Evolutionary conservation across 768 basidiomycete species (phyloP).

Genomic region (Suillus tomentosus): DNA sequence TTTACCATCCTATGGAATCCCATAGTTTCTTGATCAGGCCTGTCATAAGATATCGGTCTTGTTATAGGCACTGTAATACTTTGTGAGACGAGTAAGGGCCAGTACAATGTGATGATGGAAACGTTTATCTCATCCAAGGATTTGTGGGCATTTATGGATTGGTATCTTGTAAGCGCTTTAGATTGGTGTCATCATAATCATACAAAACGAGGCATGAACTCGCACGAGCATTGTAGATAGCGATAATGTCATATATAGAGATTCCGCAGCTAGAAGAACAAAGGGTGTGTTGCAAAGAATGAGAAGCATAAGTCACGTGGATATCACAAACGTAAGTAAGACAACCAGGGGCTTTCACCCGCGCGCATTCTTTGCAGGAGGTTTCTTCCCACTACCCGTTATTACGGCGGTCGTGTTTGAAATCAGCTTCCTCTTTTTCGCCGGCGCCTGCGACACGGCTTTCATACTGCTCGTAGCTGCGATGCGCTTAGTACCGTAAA

Average conservation of each 20-base stretch:
- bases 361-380: neutral
- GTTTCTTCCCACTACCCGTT: neutral
- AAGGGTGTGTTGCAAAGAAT: neutral
- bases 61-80: neutral
- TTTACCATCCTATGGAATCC: neutral
- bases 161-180: neutral
- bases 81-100: neutral
- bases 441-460: conserved; percentile 13
- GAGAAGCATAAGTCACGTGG: neutral
- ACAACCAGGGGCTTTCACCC: neutral
- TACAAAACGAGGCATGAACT: neutral
- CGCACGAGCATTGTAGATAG: neutral
- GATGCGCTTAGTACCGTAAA: conserved; percentile 34
- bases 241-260: neutral
- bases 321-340: neutral
- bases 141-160: neutral
- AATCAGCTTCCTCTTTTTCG: conserved; percentile 27
- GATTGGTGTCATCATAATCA: neutral
- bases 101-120: neutral
- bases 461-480: conserved; percentile 13
- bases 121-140: neutral
- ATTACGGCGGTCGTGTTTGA: neutral
- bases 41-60: neutral
- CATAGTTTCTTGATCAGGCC: neutral
- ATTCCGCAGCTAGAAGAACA: conserved; percentile 3